Evolutionary conservation across 441 rosid genomes (phyloP), one percentile per base, ranked within the genome.

Genomic region (Euphorbia corollata): DNA sequence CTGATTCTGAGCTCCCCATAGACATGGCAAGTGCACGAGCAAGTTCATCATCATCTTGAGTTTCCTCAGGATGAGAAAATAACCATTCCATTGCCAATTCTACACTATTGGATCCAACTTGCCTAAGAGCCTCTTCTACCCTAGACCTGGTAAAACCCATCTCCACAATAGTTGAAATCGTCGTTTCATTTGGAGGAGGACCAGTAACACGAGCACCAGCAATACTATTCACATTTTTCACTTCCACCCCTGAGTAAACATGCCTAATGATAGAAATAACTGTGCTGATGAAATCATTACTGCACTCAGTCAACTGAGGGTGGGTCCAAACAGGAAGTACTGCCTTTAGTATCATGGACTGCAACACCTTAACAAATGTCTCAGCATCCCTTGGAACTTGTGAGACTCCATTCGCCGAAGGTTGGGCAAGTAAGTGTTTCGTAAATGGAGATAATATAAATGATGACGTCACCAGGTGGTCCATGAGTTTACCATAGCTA

Each of bases 21-120:
- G 99, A 94, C 87, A 94, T 90, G 60, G 99, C 98, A 79, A 94
- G 97, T 67, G 99, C 99, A 32, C 97, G 99, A 55, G 98, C 96
- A 83, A 94, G 94, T 78, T 94, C 98, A 83, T 94, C 99, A 71
- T 94, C 99, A 80, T 94, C 99, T 77, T 75, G 94, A 74, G 75
- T 54, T 81, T 94, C 99, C 80, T 91, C 99, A 4, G 89, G 89
- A 78, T 91, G 98, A 71, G 99, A 84, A 79, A 87, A 91, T 72
- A 94, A 81, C 99, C 99, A 94, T 80, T 94, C 99, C 96, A 86
- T 94, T 65, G 99, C 99, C 83, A 91, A 75, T 81, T 94, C 99
- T 74, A 94, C 98, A 75, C 97, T 91, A 71, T 88, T 88, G 53
- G 96, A 88, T 70, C 92, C 96, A 73, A 94, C 93, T 74, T 88